phyloP scores from a whole-genome alignment of 768 basidiomycete genomes.

The Kwoniella shandongensis region DNA sequence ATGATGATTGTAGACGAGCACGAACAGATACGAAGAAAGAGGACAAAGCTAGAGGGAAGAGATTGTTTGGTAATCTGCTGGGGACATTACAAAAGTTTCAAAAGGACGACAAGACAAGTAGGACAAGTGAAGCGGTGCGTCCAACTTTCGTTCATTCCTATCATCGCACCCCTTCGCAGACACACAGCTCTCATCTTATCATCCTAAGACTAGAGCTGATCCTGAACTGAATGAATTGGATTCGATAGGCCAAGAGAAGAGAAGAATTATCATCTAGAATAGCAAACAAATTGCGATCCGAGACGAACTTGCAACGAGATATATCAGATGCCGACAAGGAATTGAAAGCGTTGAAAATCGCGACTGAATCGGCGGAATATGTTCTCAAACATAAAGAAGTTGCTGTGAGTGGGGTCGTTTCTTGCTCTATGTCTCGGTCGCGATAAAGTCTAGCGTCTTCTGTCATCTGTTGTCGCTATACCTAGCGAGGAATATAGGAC shows the following conservation, averaged over 20 bases:
- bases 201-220: background rate
- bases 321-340: slow-evolving; percentile 47
- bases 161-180: background rate
- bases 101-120: slow-evolving; percentile 48
- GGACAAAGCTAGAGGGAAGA: slow-evolving; percentile 47
- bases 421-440: background rate
- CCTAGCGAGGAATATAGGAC: too few relatives aligned
- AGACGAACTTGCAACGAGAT: slow-evolving; percentile 46
- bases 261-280: slow-evolving; percentile 47
- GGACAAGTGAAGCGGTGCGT: slow-evolving; percentile 47
- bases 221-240: too few relatives aligned
- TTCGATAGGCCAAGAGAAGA: slow-evolving; percentile 42
- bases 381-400: slow-evolving; percentile 41
- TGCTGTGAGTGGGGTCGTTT: slow-evolving; percentile 36
- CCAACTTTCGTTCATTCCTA: background rate
- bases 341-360: slow-evolving; percentile 42
- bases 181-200: background rate
- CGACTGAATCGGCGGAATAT: slow-evolving; percentile 41
- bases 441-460: background rate
- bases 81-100: slow-evolving; percentile 51
- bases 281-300: slow-evolving; percentile 43
- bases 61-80: slow-evolving; percentile 51
- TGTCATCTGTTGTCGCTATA: too few relatives aligned
- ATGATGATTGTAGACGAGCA: slow-evolving; percentile 41
- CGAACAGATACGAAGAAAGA: slow-evolving; percentile 38